Base-by-base conservation (phyloP, 2,329 filamentous ascomycete species). In the Xylaria sp. region DNA sequence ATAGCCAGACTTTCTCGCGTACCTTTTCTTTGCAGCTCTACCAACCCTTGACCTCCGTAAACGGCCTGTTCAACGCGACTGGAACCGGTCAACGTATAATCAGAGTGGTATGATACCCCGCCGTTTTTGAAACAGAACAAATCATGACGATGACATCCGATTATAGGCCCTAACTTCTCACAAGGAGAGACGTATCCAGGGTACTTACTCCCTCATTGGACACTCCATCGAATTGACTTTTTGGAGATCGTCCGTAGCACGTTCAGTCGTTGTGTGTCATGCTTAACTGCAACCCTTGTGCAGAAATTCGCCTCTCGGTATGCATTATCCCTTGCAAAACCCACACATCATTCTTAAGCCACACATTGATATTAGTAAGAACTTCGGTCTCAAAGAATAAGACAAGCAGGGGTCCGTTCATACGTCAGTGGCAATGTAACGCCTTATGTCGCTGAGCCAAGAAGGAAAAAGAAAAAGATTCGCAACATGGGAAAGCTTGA, bases 11-110 rank as follows among this genome's bases (percentile, higher is more conserved):
- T 59, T 67, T n/a, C 48, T 33, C 51, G 15, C 57, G 26, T 44
- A 26, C 66, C 69, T 60, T 53, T 48, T 31, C 10, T 68, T 64
- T 59, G 57, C 59, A 64, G 48, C 49, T 60, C 38, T 63, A 65
- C 68, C 65, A 66, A 64, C 48, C 62, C 70, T 68, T 69, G 71
- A 73, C 68, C 73, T 67, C 70, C 51, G 60, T 7, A 67, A 60
- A 54, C 38, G 69, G 68, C 67, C 71, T 65, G 58, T 66, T 71
- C 65, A 65, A 68, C 71, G 68, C 63, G 68, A 61, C 58, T 65
- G n/a, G 42, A 58, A 44, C 26, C 68, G 31, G 57, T 66, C 59
- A 54, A 67, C 42, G 23, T 63, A 61, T 28, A 63, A 53, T 54
- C 46, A 44, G 36, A 53, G 40, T 59, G 23, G 17, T 42, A 65